phyloP scores from a whole-genome alignment of 352 stramenopile species.

The Pythium aquatile region DNA sequence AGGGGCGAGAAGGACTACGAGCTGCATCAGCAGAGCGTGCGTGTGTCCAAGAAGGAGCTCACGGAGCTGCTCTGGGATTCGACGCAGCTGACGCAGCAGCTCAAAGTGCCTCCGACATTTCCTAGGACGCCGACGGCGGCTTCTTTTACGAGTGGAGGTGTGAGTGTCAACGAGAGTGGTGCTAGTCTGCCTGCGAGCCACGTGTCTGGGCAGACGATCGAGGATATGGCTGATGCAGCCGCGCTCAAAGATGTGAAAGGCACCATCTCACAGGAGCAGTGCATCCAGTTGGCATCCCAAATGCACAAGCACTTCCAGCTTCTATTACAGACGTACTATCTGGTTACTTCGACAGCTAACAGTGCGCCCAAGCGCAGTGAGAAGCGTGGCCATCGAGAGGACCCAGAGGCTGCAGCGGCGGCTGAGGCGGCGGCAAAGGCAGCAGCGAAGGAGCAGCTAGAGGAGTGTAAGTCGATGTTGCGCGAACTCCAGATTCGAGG shows the following conservation, averaged over 20 bases:
- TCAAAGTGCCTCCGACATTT: constrained; percentile 38
- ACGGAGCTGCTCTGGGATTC: constrained; percentile 82
- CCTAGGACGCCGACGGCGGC: not conserved
- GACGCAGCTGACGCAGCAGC: constrained; percentile 36
- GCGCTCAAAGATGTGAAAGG: constrained; percentile 29
- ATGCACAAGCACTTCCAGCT: constrained; percentile 89
- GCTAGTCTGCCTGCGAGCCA: not conserved
- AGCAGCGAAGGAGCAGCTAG: constrained; percentile 3
- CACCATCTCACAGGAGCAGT: constrained; percentile 61
- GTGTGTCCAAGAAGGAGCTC: constrained; percentile 81
- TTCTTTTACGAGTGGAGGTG: not conserved
- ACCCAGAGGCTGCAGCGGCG: not conserved
- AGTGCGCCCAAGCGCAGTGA: not conserved
- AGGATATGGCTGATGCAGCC: constrained; percentile 7
- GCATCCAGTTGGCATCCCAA: constrained; percentile 79
- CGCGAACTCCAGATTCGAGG: constrained; percentile 62
- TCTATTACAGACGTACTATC: constrained; percentile 67
- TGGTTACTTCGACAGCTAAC: constrained; percentile 27
- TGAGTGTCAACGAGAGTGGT: not conserved
- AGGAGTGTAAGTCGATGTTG: constrained; percentile 62
- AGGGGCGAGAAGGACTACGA: constrained; percentile 31
- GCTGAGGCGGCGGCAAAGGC: not conserved
- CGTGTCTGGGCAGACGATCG: not conserved
- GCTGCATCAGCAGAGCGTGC: constrained; percentile 30
- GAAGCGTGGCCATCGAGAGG: constrained; percentile 4